Evolutionary conservation across 1,284 basidiomycete genomes (phyloP), one percentile per base, ranked within the genome.

Genomic region (Hymenochaete sp.): DNA sequence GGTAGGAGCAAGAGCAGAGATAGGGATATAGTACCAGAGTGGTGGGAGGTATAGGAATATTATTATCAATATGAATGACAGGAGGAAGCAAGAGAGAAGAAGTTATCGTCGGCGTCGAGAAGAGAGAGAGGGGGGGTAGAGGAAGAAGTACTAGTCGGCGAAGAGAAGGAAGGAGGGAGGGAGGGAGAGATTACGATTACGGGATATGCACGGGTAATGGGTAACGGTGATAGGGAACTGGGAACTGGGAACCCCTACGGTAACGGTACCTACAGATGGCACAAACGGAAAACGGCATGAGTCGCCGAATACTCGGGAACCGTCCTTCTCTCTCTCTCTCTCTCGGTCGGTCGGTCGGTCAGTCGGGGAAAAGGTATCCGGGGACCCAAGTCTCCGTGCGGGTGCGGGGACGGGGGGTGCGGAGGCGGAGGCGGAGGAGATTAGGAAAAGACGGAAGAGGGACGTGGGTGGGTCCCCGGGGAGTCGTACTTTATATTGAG

Each of bases 351-450:
- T 31, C 28, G n/a, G n/a, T n/a, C n/a, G n/a, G n/a, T n/a, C n/a
- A n/a, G n/a, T n/a, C n/a, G n/a, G n/a, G n/a, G n/a, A n/a, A n/a
- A n/a, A n/a, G n/a, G 19, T 24, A 3, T 3, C 38, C 5, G 18
- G 13, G 11, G 18, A 16, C 9, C 8, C n/a, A 39, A 39, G 28
- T n/a, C 11, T 26, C 4, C n/a, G 24, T 3, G 21, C 0, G 11
- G 38, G 24, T 26, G 4, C 18, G 42, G 28, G 38, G 19, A 24
- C 16, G n/a, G 33, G 21, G 13, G n/a, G 22, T n/a, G 33, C 8
- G 19, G 33, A 36, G 33, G 19, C 19, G 3, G 24, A 26, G 8
- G n/a, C 21, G 2, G 6, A 53, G 51, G 16, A 37, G 2, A 37
- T 37, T 13, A 7, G 14, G 27, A 37, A 22, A 29, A 38, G 44